phyloP scores from a whole-genome alignment of 2,329 filamentous ascomycete species.

The Ascochyta rabiei region DNA sequence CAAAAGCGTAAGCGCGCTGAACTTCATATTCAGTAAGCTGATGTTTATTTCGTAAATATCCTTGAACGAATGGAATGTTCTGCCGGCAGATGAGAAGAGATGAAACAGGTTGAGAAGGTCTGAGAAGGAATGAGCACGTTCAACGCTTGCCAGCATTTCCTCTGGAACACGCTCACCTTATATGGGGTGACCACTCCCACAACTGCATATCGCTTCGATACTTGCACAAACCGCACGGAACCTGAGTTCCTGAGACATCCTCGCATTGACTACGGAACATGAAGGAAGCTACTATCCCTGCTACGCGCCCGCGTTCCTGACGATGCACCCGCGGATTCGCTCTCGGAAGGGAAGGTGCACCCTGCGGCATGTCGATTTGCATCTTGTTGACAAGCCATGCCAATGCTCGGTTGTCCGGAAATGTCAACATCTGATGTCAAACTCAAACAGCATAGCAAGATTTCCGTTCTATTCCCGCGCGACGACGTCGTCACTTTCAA shows the following conservation, averaged over 20 bases:
- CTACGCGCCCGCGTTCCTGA: constrained; percentile 9
- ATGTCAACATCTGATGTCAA: constrained; percentile 1
- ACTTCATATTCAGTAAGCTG: constrained; percentile 38
- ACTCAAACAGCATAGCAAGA: constrained; percentile 5
- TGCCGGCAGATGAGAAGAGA: constrained; percentile 40
- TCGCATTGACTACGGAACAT: constrained; percentile 25
- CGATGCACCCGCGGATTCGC: neutral
- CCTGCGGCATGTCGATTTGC: constrained; percentile 14
- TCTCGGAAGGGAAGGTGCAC: constrained; percentile 20
- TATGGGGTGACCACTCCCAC: constrained; percentile 29
- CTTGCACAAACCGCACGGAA: constrained; percentile 10
- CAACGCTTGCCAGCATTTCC: constrained; percentile 30
- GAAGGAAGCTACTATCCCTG: constrained; percentile 17
- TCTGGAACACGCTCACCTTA: constrained; percentile 30
- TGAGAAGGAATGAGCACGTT: constrained; percentile 46
- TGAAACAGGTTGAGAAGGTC: constrained; percentile 35
- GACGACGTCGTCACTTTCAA: neutral
- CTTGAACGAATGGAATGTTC: constrained; percentile 29
- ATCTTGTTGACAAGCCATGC: constrained; percentile 20
- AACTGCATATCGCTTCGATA: constrained; percentile 5
- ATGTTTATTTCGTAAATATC: constrained; percentile 18
- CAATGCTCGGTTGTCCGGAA: constrained; percentile 7
- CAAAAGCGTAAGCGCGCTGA: constrained; percentile 37
- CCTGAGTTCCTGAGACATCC: constrained; percentile 26
- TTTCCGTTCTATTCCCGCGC: constrained; percentile 6